Percentiles rank a stretch among this genome's conserved stretches.
phyloP scores from a whole-genome alignment of 192 early-diverging fungal genomes.

The Spinellus fusiger region DNA sequence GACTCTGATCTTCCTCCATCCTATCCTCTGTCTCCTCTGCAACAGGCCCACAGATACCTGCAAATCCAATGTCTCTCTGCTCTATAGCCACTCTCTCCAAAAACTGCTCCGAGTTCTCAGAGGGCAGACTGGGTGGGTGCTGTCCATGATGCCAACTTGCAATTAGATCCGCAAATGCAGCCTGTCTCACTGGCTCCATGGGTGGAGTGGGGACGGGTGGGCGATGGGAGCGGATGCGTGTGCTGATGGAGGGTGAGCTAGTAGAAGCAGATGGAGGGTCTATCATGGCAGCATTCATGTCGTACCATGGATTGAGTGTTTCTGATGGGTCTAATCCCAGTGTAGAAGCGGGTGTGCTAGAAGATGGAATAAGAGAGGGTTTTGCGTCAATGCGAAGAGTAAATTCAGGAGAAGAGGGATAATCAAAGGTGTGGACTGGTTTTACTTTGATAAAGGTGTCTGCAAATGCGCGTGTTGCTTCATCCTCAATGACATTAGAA shows the following conservation, averaged over 20 bases:
- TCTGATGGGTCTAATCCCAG: not conserved
- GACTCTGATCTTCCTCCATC: not conserved
- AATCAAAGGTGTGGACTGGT: not conserved
- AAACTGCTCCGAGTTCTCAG: not conserved
- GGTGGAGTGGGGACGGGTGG: not conserved
- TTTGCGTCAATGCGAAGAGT: not conserved
- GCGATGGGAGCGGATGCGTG: not conserved
- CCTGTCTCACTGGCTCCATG: constrained; percentile 15
- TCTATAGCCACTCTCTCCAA: constrained; percentile 15
- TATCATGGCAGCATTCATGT: not conserved
- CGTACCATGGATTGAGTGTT: too few relatives aligned
- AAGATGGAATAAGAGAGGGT: not conserved
- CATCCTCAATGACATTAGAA: constrained; percentile 17
- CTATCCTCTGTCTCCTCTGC: not conserved
- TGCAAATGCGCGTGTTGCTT: constrained; percentile 27
- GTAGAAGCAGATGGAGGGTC: not conserved
- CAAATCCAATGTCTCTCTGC: constrained; percentile 25
- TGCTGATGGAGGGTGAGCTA: constrained; percentile 3
- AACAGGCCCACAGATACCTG: constrained; percentile 12
- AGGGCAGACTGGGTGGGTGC: not conserved
- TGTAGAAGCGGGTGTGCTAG: constrained; percentile 9
- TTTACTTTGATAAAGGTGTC: not conserved
- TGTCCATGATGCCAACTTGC: constrained; percentile 15
- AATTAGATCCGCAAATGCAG: constrained; percentile 28
- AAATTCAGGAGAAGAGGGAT: constrained; percentile 1